phyloP scores from a whole-genome alignment of 768 basidiomycete species.

The Naganishia antarctica region DNA sequence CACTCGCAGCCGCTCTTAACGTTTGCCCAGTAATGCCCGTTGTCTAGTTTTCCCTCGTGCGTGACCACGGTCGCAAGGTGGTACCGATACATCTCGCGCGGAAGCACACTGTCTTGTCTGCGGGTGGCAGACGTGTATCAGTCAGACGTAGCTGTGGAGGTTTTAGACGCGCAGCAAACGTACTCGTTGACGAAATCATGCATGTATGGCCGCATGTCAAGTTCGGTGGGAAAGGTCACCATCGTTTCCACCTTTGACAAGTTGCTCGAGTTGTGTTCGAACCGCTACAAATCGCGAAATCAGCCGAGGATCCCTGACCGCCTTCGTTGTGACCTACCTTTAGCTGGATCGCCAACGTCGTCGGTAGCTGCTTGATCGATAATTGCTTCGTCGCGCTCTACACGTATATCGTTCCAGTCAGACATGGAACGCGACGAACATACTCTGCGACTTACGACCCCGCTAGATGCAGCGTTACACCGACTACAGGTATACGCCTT shows the following conservation, averaged over 20 bases:
- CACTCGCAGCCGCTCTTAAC: conserved; percentile 70
- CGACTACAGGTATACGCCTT: conserved; percentile 80
- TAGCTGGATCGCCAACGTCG: conserved; percentile 88
- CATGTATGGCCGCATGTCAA: conserved; percentile 87
- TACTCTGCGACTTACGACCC: not conserved
- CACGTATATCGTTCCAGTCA: too few species aligned
- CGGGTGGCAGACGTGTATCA: conserved; percentile 47
- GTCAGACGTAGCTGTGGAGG: not conserved
- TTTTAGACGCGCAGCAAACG: too few species aligned
- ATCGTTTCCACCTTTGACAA: conserved; percentile 79
- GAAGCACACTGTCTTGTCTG: conserved; percentile 46
- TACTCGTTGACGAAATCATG: conserved; percentile 49
- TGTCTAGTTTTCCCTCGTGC: conserved; percentile 89
- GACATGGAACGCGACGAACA: too few species aligned
- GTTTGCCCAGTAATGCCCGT: conserved; percentile 87
- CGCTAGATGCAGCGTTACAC: conserved; percentile 54
- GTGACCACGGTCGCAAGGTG: conserved; percentile 89
- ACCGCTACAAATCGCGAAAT: conserved; percentile 58
- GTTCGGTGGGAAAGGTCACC: conserved; percentile 71
- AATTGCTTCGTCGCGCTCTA: conserved; percentile 78
- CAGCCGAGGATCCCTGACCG: not conserved
- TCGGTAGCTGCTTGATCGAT: conserved; percentile 76
- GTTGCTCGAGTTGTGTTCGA: conserved; percentile 70
- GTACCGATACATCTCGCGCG: conserved; percentile 65
- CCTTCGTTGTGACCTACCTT: conserved; percentile 64